Evolutionary conservation across 2,329 filamentous ascomycete genomes (phyloP).

Genomic region (Verticillium nubilum): DNA sequence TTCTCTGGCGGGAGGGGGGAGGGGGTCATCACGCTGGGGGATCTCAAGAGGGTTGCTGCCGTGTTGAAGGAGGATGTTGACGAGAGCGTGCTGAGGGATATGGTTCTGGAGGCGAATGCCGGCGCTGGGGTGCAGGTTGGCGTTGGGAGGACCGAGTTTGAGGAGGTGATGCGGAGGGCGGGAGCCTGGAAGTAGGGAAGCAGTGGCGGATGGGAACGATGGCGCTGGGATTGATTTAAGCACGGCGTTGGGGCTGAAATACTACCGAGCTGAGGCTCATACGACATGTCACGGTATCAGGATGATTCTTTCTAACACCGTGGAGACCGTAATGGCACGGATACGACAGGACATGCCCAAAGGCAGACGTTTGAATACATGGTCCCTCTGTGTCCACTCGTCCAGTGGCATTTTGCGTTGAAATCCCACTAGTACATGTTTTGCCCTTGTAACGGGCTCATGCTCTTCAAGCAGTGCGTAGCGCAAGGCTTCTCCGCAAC

Average conservation of each 20-base stretch:
- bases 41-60: constrained; percentile 73
- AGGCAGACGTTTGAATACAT: neutral
- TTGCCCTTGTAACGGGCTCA: neutral
- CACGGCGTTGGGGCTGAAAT: neutral
- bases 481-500: neutral
- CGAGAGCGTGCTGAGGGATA: constrained; percentile 81
- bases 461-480: neutral
- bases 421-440: neutral
- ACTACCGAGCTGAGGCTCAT: neutral
- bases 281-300: neutral
- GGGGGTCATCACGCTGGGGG: constrained; percentile 67
- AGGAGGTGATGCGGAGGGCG: constrained; percentile 77
- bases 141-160: constrained; percentile 76
- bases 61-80: constrained; percentile 78
- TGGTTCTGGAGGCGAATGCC: constrained; percentile 92
- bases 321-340: neutral
- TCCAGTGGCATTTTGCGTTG: neutral
- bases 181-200: constrained; percentile 67
- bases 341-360: too few species aligned
- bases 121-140: constrained; percentile 65
- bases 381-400: neutral
- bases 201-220: neutral
- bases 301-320: neutral
- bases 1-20: constrained; percentile 57
- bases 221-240: neutral